Percentiles rank a stretch among this genome's conserved stretches.
Evolutionary conservation across 2,329 filamentous ascomycete species (phyloP).

Genomic region (Colletotrichum endophyticum): DNA sequence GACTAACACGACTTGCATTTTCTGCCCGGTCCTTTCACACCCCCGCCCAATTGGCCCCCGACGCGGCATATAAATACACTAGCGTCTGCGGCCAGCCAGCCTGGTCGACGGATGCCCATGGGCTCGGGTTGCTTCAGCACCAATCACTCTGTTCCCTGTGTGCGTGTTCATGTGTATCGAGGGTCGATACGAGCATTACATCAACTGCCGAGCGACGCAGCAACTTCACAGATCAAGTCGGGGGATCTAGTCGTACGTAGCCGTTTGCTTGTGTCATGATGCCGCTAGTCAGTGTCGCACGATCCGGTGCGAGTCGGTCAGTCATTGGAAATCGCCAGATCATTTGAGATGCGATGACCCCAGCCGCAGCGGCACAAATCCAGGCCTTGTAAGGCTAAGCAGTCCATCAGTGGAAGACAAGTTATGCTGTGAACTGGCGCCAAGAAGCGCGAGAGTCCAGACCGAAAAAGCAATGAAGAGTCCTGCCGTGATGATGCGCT

Average conservation of each 20-base stretch:
- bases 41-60: background rate
- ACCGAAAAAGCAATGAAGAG: background rate
- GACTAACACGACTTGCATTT: background rate
- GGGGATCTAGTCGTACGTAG: background rate
- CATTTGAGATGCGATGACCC: accelerated
- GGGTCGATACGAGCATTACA: background rate
- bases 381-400: no score
- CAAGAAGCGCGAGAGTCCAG: background rate
- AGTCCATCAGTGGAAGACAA: no score
- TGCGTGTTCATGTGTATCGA: no score
- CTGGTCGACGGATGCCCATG: background rate
- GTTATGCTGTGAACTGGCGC: accelerated
- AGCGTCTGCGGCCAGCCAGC: background rate
- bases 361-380: background rate
- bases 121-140: background rate
- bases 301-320: background rate
- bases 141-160: background rate
- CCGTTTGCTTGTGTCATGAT: background rate
- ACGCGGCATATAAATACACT: background rate
- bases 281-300: background rate
- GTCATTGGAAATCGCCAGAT: accelerated
- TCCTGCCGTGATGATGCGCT: background rate
- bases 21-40: background rate
- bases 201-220: background rate
- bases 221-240: background rate